These are phyloP conservation scores for Cornus controversa DNA, from an alignment of 148 eudicot species.

Conservation along the genomic window DNA sequence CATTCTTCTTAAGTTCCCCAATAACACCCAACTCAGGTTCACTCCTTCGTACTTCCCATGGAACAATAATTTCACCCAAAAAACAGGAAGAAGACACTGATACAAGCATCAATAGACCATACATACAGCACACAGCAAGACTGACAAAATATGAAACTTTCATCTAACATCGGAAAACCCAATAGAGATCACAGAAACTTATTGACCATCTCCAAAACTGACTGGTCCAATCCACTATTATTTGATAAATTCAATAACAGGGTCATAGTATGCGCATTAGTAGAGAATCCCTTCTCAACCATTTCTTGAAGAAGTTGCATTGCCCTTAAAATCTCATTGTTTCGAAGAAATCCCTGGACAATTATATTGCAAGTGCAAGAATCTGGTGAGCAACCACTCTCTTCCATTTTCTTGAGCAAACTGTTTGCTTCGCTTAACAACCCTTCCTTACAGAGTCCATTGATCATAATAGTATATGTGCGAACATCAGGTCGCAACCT, in stretches of 20 bases:
- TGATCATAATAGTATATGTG: conserved; percentile 10
- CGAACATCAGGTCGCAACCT: conserved; percentile 11
- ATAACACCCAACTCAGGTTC: not conserved
- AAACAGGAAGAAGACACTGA: not conserved
- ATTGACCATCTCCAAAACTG: not conserved
- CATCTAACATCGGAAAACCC: not conserved
- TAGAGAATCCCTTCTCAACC: not conserved
- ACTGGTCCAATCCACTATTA: not conserved
- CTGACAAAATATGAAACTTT: not conserved
- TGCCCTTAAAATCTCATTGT: not conserved
- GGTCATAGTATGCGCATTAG: not conserved
- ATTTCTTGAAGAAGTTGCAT: not conserved
- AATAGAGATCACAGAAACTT: not conserved
- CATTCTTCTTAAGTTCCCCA: not conserved
- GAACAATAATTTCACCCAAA: not conserved
- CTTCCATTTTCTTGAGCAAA: conserved; percentile 12
- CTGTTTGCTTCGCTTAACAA: conserved; percentile 9
- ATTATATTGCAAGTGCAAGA: conserved; percentile 7
- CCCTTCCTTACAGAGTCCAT: conserved; percentile 13
- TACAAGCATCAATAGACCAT: too few species aligned
- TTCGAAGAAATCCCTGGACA: not conserved
- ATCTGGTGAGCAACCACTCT: conserved; percentile 13
- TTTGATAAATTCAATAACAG: not conserved
- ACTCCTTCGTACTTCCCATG: not conserved
- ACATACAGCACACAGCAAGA: not conserved